Conservation (phyloP, 768 basidiomycete genomes). For the Crepidotus variabilis region DNA sequence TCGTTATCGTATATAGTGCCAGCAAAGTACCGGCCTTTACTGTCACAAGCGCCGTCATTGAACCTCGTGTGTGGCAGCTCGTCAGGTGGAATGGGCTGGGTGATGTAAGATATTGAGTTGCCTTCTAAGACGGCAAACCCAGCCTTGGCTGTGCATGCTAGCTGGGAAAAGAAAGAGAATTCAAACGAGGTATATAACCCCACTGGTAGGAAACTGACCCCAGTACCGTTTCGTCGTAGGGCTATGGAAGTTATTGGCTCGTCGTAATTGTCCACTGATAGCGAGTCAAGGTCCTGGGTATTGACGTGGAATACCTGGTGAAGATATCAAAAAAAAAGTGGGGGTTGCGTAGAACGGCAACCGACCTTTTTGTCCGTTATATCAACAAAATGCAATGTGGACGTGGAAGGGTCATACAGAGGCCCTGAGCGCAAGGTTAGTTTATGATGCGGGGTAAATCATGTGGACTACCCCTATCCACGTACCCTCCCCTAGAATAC, state of each 20-base stretch:
- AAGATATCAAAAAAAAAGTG: constrained; percentile 5
- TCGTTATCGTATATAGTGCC: constrained; percentile 56
- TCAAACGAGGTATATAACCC: constrained; percentile 6
- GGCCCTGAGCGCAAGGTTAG: constrained; percentile 39
- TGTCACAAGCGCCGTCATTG: constrained; percentile 71
- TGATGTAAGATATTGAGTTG: constrained; percentile 43
- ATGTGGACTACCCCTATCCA: neutral
- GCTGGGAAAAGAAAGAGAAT: constrained; percentile 24
- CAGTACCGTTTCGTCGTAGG: constrained; percentile 41
- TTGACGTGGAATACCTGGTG: constrained; percentile 52
- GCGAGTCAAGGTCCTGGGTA: constrained; percentile 31
- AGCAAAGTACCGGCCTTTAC: constrained; percentile 59
- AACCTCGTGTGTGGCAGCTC: constrained; percentile 49
- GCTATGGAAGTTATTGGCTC: constrained; percentile 58
- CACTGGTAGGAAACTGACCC: constrained; percentile 29
- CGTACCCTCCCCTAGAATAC: constrained; percentile 62
- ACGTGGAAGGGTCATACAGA: constrained; percentile 52
- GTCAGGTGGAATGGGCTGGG: constrained; percentile 43
- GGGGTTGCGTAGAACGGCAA: neutral
- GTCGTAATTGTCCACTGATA: constrained; percentile 45
- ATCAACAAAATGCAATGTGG: constrained; percentile 65
- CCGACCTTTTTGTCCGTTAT: constrained; percentile 51
- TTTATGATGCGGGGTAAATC: neutral
- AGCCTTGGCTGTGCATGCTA: constrained; percentile 55
- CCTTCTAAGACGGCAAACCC: constrained; percentile 52